A percentile compares a stretch with the other conserved stretches of the same genome.
Conservation (phyloP, 805 yeast species). For the Ogataea nitratoaversa region DNA sequence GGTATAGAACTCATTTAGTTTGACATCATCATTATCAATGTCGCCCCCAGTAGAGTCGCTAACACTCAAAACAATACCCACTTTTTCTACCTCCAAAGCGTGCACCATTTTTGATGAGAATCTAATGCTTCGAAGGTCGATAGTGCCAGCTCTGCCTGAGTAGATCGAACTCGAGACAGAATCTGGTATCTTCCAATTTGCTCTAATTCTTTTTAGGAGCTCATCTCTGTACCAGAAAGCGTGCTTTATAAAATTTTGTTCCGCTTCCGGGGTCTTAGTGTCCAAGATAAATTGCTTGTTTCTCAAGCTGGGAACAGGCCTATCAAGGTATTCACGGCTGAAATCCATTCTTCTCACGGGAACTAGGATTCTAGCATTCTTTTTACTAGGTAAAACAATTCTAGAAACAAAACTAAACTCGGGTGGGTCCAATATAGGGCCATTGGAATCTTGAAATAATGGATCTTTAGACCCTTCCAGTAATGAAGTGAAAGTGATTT, state of each 20-base stretch:
- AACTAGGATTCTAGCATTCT: constrained; percentile 52
- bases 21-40: constrained; percentile 28
- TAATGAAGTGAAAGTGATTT: constrained; percentile 26
- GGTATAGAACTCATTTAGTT: constrained; percentile 47
- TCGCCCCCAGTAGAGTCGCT: constrained; percentile 11
- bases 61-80: constrained; percentile 38
- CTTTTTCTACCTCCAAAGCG: constrained; percentile 45
- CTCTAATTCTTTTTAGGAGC: constrained; percentile 54
- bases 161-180: constrained; percentile 24
- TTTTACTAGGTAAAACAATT: constrained; percentile 21
- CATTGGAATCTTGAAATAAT: constrained; percentile 22
- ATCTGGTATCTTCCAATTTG: constrained; percentile 54
- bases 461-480: constrained; percentile 18
- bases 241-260: constrained; percentile 52
- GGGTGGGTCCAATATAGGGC: constrained; percentile 11
- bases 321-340: constrained; percentile 37
- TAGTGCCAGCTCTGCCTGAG: constrained; percentile 43
- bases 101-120: constrained; percentile 58
- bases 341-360: constrained; percentile 60
- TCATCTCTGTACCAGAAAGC: constrained; percentile 79
- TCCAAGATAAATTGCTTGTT: constrained; percentile 68
- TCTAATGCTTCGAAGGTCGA: constrained; percentile 65
- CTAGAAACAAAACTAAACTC: constrained; percentile 14
- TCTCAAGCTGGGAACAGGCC: constrained; percentile 65
- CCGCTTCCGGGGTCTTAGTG: constrained; percentile 48